Evolutionary conservation across 805 yeast genomes (phyloP).

Genomic region (Metschnikowia peoriensis): DNA sequence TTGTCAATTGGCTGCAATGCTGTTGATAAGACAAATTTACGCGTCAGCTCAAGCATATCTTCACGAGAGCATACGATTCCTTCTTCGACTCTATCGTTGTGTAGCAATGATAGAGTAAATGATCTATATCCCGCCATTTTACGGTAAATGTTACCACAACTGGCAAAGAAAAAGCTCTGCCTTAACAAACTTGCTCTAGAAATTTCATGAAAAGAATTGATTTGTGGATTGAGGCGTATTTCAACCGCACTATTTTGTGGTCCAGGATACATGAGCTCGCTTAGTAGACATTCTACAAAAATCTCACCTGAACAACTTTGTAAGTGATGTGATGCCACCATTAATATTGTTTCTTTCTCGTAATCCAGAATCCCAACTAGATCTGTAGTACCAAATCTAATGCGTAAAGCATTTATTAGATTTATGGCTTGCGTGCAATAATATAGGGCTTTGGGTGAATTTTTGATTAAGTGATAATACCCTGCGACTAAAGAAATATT

Average conservation of each 20-base stretch:
- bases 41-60: conserved; percentile 11
- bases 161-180: conserved; percentile 10
- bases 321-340: conserved; percentile 10
- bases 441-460: neutral
- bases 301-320: neutral
- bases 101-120: neutral
- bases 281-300: conserved; percentile 6
- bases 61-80: conserved; percentile 5
- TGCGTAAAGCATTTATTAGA: neutral
- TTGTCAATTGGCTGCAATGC: conserved; percentile 16
- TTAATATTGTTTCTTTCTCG: conserved; percentile 12
- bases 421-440: conserved; percentile 4
- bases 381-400: neutral
- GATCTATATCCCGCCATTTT: conserved; percentile 6
- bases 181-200: conserved; percentile 5
- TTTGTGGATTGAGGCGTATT: neutral
- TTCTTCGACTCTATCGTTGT: neutral
- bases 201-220: neutral
- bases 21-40: conserved; percentile 15
- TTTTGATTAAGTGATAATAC: conserved; percentile 2
- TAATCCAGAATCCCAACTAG: conserved; percentile 10
- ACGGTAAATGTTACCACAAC: conserved; percentile 14
- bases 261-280: conserved; percentile 9
- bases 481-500: conserved; percentile 2
- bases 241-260: neutral